Conservation (phyloP, 257 asterid species). For the Lithospermum erythrorhizon region DNA sequence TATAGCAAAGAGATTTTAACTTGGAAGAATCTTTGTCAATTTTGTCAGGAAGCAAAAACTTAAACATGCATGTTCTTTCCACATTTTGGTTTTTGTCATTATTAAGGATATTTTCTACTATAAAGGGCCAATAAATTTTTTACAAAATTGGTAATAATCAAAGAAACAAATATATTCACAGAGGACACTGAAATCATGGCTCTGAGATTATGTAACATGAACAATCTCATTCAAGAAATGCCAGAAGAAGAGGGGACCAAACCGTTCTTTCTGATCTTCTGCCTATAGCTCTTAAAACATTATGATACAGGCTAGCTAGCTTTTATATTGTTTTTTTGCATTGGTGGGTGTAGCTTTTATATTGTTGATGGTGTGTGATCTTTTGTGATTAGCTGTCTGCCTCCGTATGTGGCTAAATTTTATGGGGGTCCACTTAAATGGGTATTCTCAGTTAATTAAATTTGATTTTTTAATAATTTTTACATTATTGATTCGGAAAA, state of each 20-base stretch:
- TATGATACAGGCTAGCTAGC: not conserved
- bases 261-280: not conserved
- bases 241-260: not conserved
- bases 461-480: too few relatives aligned
- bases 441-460: too few relatives aligned
- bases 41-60: not conserved
- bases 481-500: too few relatives aligned
- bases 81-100: not conserved
- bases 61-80: not conserved
- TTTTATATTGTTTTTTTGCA: not conserved
- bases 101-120: not conserved
- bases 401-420: too few relatives aligned
- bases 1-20: not conserved
- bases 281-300: not conserved
- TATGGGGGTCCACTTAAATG: not conserved
- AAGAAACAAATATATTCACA: not conserved
- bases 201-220: not conserved
- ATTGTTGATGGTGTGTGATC: not conserved
- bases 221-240: not conserved
- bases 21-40: not conserved
- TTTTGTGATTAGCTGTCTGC: too few relatives aligned
- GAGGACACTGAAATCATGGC: not conserved
- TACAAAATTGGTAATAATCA: not conserved
- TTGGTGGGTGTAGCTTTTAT: not conserved
- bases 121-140: not conserved